Conservation (phyloP, 2,329 filamentous ascomycete species). For the Dothideomycetes sp. region DNA sequence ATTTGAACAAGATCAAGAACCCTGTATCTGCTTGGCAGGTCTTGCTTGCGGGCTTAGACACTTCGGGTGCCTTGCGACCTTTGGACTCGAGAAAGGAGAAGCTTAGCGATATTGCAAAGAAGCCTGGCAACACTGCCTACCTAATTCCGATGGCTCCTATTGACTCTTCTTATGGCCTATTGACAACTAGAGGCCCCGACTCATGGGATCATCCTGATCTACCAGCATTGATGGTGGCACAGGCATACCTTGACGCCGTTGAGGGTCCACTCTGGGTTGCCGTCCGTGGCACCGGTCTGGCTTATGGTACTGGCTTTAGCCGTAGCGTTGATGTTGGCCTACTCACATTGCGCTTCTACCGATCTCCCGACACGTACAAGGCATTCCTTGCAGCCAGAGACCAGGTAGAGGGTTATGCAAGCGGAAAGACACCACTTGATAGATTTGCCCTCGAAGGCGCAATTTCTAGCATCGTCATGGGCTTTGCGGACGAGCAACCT, state of each 20-base stretch:
- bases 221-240: constrained; percentile 76
- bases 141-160: constrained; percentile 85
- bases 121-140: constrained; percentile 63
- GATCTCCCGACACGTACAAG: constrained; percentile 79
- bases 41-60: constrained; percentile 44
- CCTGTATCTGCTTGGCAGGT: constrained; percentile 72
- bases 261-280: constrained; percentile 93
- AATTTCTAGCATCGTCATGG: constrained; percentile 78
- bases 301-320: constrained; percentile 75
- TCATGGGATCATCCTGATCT: constrained; percentile 68
- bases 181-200: constrained; percentile 61
- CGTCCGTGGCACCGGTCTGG: constrained; percentile 83
- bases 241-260: constrained; percentile 82
- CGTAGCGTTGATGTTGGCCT: constrained; percentile 70
- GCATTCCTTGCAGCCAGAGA: constrained; percentile 69
- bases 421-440: constrained; percentile 63
- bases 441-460: constrained; percentile 77
- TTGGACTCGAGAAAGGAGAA: constrained; percentile 59
- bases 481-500: constrained; percentile 76
- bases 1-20: constrained; percentile 61
- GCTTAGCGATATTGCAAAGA: constrained; percentile 64
- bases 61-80: constrained; percentile 48
- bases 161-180: constrained; percentile 80
- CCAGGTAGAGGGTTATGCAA: constrained; percentile 63
- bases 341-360: constrained; percentile 76